Conservation (phyloP, 164 flowering plant genomes). For the Macadamia integrifolia region DNA sequence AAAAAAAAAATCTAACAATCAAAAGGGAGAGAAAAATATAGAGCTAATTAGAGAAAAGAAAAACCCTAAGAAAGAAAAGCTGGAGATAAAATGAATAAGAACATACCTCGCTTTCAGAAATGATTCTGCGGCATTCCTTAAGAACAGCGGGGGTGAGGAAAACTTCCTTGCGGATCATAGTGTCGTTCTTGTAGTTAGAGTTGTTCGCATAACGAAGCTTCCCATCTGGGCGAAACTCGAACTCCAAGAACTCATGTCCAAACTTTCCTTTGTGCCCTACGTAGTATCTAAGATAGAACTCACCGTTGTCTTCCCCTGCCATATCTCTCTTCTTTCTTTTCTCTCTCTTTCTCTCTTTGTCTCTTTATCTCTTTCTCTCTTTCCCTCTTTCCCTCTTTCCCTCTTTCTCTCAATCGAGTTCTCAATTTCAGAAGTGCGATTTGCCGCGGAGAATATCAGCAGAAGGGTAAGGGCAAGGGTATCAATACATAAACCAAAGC, state of each 20-base stretch:
- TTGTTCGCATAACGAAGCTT: slow-evolving; percentile 94
- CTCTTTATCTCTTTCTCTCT: slow-evolving; percentile 1
- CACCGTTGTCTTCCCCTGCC: slow-evolving; percentile 35
- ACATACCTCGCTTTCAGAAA: slow-evolving; percentile 77
- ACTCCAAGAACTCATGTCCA: slow-evolving; percentile 93
- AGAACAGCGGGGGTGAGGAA: slow-evolving; percentile 83
- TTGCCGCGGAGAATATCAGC: too few species aligned
- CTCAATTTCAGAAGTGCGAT: too few species aligned
- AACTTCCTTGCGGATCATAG: slow-evolving; percentile 93
- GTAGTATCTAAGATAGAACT: slow-evolving; percentile 78
- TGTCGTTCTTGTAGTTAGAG: slow-evolving; percentile 97
- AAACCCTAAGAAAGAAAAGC: not conserved
- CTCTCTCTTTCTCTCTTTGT: not conserved
- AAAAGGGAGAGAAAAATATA: slow-evolving; percentile 1
- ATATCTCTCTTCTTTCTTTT: slow-evolving; percentile 9
- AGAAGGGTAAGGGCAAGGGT: too few species aligned
- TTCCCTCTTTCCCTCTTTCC: not conserved
- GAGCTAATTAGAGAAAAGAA: too few species aligned
- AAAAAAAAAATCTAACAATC: not conserved
- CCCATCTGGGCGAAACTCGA: slow-evolving; percentile 90
- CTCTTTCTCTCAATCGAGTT: too few species aligned
- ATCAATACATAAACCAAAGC: too few species aligned
- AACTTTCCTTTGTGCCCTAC: slow-evolving; percentile 94
- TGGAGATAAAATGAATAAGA: not conserved
- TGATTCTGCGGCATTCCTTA: slow-evolving; percentile 83